These are phyloP conservation scores for Penicillium odoratum DNA, from an alignment of 495 filamentous ascomycete genomes.

Conservation along the genomic window DNA sequence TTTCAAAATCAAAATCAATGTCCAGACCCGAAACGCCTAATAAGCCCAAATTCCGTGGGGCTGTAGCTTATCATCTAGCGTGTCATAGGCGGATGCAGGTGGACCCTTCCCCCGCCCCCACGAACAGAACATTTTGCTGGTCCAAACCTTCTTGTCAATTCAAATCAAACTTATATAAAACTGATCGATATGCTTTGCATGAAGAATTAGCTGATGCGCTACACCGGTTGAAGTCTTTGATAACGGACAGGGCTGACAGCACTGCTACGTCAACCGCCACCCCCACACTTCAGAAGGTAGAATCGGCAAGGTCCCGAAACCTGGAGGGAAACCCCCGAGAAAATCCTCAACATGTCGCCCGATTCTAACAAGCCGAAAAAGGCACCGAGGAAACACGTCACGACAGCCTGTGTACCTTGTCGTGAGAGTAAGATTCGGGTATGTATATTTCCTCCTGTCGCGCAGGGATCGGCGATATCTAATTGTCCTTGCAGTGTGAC, in stretches of 20 bases:
- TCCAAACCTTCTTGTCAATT: slow-evolving; percentile 1
- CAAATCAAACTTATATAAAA: background rate
- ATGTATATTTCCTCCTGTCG: slow-evolving; percentile 12
- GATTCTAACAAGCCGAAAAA: slow-evolving; percentile 38
- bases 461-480: slow-evolving; percentile 6
- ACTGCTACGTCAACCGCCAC: background rate
- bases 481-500: slow-evolving; percentile 38
- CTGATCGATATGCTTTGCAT: slow-evolving; percentile 8
- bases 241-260: too few relatives aligned
- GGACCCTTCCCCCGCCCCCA: slow-evolving; percentile 20
- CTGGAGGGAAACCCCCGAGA: slow-evolving; percentile 1
- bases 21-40: background rate
- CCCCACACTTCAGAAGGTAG: slow-evolving; percentile 1
- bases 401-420: slow-evolving; percentile 50
- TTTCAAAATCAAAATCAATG: background rate
- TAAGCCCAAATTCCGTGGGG: background rate
- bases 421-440: slow-evolving; percentile 53
- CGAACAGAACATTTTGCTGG: slow-evolving; percentile 13
- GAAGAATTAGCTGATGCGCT: slow-evolving; percentile 11
- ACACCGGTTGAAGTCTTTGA: background rate
- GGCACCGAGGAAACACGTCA: slow-evolving; percentile 40
- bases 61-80: slow-evolving; percentile 14
- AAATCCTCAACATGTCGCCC: slow-evolving; percentile 25
- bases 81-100: slow-evolving; percentile 25
- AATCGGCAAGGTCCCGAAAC: background rate